A percentile compares a stretch with the other conserved stretches of the same genome.
Conservation (phyloP, 495 filamentous ascomycete genomes). For the Tuber borchii region DNA sequence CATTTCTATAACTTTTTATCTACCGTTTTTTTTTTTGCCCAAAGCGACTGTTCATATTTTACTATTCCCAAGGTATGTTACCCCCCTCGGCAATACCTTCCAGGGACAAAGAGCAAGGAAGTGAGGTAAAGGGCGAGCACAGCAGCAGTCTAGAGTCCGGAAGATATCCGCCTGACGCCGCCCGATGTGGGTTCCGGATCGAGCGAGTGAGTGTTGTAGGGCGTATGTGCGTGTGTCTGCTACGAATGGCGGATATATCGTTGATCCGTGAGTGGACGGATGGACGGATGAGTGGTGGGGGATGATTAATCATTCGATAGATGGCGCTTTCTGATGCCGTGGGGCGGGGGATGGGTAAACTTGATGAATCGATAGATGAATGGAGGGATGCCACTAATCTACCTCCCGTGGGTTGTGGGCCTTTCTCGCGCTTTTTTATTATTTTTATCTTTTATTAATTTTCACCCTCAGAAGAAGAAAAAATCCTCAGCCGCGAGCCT, state of each 20-base stretch:
- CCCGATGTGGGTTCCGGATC: background rate
- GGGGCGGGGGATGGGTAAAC: background rate
- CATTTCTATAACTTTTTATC: background rate
- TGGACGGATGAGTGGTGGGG: background rate
- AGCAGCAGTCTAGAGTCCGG: background rate
- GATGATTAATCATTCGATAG: background rate
- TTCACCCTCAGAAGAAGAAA: background rate
- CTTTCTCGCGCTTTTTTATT: background rate
- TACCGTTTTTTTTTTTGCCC: background rate
- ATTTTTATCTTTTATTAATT: background rate
- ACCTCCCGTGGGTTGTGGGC: background rate
- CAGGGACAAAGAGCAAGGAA: background rate
- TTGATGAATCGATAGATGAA: no score
- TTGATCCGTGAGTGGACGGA: background rate
- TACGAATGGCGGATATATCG: background rate
- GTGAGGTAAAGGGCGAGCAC: background rate
- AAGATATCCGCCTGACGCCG: constrained; percentile 3
- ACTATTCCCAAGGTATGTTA: background rate
- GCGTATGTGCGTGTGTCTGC: background rate
- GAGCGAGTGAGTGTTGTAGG: background rate
- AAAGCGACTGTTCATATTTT: background rate
- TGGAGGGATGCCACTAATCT: no score
- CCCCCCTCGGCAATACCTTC: background rate
- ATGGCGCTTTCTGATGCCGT: background rate
- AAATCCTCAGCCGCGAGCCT: background rate